Evolutionary conservation across 345 rosid species (phyloP).

Genomic region (Linum tenue): DNA sequence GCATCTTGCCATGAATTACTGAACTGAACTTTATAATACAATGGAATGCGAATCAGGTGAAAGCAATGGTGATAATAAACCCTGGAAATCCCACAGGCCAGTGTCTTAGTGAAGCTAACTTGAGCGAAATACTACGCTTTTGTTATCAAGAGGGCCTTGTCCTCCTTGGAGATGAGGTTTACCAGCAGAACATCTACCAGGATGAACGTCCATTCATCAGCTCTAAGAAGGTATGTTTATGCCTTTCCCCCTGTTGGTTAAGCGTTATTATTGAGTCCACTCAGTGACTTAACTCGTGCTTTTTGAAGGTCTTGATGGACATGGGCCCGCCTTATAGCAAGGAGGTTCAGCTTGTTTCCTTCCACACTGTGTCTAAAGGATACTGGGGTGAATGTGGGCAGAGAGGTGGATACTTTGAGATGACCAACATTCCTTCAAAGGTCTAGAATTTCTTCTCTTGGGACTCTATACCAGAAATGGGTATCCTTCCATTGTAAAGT

Average conservation of each 20-base stretch:
- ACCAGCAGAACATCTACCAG: constrained; percentile 96
- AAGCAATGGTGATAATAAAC: constrained; percentile 98
- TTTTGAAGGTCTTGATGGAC: constrained; percentile 65
- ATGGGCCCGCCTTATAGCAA: constrained; percentile 80
- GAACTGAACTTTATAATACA: constrained; percentile 2
- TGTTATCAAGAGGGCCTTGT: constrained; percentile 73
- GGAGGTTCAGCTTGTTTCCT: constrained; percentile 88
- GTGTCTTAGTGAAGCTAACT: constrained; percentile 86
- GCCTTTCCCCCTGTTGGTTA: neutral
- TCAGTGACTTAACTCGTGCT: constrained; percentile 9
- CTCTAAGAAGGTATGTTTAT: constrained; percentile 55
- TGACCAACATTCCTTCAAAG: constrained; percentile 90
- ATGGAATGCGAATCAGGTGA: constrained; percentile 41
- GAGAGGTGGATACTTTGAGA: constrained; percentile 99
- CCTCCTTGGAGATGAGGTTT: constrained; percentile 94
- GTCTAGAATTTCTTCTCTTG: constrained; percentile 27
- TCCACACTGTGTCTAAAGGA: constrained; percentile 97
- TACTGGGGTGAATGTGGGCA: constrained; percentile 99
- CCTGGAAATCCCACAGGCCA: constrained; percentile 99
- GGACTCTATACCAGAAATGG: constrained; percentile 4
- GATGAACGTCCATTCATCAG: constrained; percentile 94
- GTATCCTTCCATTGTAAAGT: constrained; percentile 9
- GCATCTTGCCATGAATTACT: neutral
- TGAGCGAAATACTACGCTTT: constrained; percentile 68
- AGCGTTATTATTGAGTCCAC: constrained; percentile 9